Base-by-base conservation (phyloP, 768 basidiomycete genomes). In the Boletus subcaerulescens region DNA sequence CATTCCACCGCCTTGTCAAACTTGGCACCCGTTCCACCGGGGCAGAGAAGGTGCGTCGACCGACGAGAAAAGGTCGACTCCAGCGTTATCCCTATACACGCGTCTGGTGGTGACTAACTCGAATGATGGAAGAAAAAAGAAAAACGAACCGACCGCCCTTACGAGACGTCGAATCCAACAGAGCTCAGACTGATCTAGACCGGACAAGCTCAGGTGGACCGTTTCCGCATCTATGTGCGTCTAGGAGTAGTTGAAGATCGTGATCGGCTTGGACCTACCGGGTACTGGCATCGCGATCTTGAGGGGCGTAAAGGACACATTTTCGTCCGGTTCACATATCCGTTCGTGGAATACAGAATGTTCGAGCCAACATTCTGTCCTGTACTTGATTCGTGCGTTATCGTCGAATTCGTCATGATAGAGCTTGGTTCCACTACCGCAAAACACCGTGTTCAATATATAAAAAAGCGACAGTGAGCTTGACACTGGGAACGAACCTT, bases 331-430 rank as follows among this genome's bases (percentile, higher is more conserved):
- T 17, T 73, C 67, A 63, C 24, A 86, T 48, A 96, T 72, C n/a
- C 80, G 78, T 43, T 90, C 87, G 53, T 86, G 84, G 50, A 82
- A 86, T 14, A 93, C 79, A 62, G 91, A 96, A 42, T 81, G 81
- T 68, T 98, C 94, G 2, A 98, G 76, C 94, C 94, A 98, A 66
- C 91, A 95, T 69, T 97, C 94, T 0, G 94, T 96, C 42, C 93
- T 82, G 63, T 85, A 91, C 60, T 83, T 86, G 4, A 60, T 51
- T 44, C 80, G 77, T 58, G 76, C 62, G 1, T 35, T 12, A 8
- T 73, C 69, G 50, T 85, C 82, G 6, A 69, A 64, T 64, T 90
- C 88, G 32, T 80, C 77, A 3, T 70, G 72, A 59, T 78, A 89
- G n/a, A 89, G 58, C 57, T 82, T 83, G 60, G 86, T 89, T 26